Percentiles rank a stretch among this genome's conserved stretches.
phyloP scores from a whole-genome alignment of 176 grass and related monocot species.

The Juncus inflexus region DNA sequence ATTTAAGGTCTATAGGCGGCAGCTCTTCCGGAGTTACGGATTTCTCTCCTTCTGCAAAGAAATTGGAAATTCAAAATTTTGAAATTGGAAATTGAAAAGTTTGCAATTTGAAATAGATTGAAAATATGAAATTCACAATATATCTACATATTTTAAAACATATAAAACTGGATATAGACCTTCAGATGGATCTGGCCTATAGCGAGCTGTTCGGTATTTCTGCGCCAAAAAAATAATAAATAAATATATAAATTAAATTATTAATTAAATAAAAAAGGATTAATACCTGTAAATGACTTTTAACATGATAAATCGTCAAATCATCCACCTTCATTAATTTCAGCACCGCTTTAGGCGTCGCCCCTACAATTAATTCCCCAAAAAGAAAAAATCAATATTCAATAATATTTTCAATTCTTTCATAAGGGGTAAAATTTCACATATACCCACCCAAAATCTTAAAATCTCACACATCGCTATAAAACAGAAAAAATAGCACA shows the following conservation, averaged over 20 bases:
- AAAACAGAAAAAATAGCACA: too few species aligned
- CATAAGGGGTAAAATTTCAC: too few species aligned
- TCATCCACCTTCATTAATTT: conserved; percentile 98
- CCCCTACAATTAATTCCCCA: conserved; percentile 52
- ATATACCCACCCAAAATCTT: too few species aligned
- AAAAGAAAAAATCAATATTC: conserved; percentile 11
- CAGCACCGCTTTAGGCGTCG: conserved; percentile 95
- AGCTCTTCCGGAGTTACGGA: conserved; percentile 50
- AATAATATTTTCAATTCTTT: background rate
- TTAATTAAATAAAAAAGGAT: conserved; percentile 14
- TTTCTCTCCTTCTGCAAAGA: conserved; percentile 49
- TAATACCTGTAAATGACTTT: conserved; percentile 93
- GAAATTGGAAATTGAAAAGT: background rate
- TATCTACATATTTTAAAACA: background rate
- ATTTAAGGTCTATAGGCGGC: conserved; percentile 68
- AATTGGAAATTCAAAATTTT: conserved; percentile 5
- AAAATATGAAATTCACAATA: background rate
- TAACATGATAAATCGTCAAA: conserved; percentile 99
- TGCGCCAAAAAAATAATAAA: conserved; percentile 41
- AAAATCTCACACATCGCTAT: too few species aligned
- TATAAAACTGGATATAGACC: conserved; percentile 32
- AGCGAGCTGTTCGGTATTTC: conserved; percentile 98
- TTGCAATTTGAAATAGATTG: background rate
- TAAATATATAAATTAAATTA: conserved; percentile 3
- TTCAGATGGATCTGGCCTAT: conserved; percentile 90